Percentiles rank a stretch among this genome's conserved stretches.
Evolutionary conservation across 106 monocot species (phyloP).

Genomic region (Acanthochlamys bracteata): DNA sequence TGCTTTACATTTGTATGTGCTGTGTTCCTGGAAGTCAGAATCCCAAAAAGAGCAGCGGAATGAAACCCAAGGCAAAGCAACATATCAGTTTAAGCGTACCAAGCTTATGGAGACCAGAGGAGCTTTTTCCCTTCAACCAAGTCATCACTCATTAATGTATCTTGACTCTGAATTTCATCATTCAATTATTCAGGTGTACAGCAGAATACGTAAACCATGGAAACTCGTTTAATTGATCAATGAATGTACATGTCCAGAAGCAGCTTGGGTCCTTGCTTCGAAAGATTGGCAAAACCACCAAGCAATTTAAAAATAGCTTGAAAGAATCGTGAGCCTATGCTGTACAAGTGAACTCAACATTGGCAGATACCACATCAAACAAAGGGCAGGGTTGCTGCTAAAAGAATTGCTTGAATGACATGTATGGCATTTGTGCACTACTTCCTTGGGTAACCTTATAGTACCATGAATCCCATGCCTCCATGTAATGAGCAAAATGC

Average conservation of each 20-base stretch:
- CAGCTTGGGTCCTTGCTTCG: conserved; percentile 4
- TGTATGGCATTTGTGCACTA: conserved; percentile 8
- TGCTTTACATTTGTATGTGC: no score
- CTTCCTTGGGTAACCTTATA: conserved; percentile 43
- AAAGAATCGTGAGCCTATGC: not conserved
- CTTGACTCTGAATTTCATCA: no score
- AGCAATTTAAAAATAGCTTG: not conserved
- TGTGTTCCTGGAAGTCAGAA: no score
- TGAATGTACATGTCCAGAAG: not conserved
- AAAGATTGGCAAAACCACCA: conserved; percentile 10
- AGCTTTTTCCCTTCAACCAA: no score
- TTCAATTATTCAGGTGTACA: no score
- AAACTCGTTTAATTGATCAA: not conserved
- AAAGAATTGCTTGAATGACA: conserved; percentile 10
- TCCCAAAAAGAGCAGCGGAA: no score
- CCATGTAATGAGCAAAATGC: conserved; percentile 79
- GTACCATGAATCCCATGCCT: conserved; percentile 92
- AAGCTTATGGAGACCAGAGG: no score
- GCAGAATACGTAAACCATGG: no score
- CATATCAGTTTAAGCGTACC: no score
- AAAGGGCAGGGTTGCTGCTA: not conserved
- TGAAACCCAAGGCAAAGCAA: no score
- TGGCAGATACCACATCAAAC: not conserved
- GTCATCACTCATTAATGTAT: no score
- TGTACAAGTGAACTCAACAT: not conserved